These are phyloP conservation scores for Colletotrichum incanum DNA, from an alignment of 2,329 filamentous ascomycete genomes.

Conservation along the genomic window DNA sequence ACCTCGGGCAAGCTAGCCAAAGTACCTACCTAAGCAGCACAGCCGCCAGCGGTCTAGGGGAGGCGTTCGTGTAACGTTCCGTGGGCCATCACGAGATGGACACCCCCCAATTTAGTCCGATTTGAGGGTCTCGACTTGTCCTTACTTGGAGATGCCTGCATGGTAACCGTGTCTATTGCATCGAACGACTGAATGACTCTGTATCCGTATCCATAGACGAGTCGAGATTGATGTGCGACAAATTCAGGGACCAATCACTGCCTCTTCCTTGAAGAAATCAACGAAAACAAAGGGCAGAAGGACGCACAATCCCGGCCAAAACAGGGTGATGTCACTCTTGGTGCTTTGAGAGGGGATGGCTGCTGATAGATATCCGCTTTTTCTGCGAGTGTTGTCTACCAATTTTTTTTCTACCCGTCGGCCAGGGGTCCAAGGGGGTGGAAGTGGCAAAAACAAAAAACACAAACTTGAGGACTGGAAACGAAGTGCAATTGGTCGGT, in stretches of 20 bases:
- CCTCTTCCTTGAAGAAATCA: conserved; percentile 15
- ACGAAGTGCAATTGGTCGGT: neutral
- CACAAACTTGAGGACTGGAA: no score
- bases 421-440: conserved; percentile 31
- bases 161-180: conserved; percentile 27
- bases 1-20: neutral
- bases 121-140: conserved; percentile 10
- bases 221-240: neutral
- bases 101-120: conserved; percentile 21
- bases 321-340: conserved; percentile 35
- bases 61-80: conserved; percentile 36
- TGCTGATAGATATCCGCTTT: conserved; percentile 28
- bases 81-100: conserved; percentile 33
- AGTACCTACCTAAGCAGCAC: neutral
- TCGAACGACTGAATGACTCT: conserved; percentile 25
- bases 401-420: conserved; percentile 8
- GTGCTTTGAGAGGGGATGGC: neutral
- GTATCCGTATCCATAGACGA: conserved; percentile 1
- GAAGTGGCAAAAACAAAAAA: conserved; percentile 13
- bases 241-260: conserved; percentile 1
- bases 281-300: conserved; percentile 30
- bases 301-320: conserved; percentile 4
- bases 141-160: conserved; percentile 7
- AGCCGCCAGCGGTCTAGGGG: conserved; percentile 29
- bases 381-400: conserved; percentile 36